Evolutionary conservation across 495 filamentous ascomycete species (phyloP).

Genomic region (Elasticomyces elasticus): DNA sequence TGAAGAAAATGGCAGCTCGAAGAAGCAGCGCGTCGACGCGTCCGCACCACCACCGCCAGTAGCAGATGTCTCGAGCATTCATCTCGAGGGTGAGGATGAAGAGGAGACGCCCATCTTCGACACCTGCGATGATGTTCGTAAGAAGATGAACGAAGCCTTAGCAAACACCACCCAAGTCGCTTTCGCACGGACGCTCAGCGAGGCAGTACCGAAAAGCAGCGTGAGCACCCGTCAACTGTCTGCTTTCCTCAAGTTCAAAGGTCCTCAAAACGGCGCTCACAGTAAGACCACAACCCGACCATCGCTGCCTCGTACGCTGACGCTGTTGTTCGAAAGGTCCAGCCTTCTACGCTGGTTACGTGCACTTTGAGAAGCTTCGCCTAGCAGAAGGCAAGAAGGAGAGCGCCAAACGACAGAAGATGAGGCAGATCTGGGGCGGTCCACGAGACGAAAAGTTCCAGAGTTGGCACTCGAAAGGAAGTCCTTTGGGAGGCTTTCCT

Average conservation of each 20-base stretch:
- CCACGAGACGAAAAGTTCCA: not conserved
- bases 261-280: constrained; percentile 36
- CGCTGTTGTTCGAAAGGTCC: not conserved
- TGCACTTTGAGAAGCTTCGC: constrained; percentile 52
- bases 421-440: constrained; percentile 39
- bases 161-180: constrained; percentile 42
- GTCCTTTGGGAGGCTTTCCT: constrained; percentile 12
- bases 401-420: constrained; percentile 40
- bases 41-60: not conserved
- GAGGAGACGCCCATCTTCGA: constrained; percentile 41
- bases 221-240: constrained; percentile 29
- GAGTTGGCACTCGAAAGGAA: not conserved
- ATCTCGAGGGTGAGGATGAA: constrained; percentile 13
- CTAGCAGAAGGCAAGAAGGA: constrained; percentile 47
- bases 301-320: not conserved
- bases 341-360: constrained; percentile 45
- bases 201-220: constrained; percentile 23
- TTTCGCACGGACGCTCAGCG: constrained; percentile 41
- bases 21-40: not conserved
- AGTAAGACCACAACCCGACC: no score
- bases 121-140: constrained; percentile 47
- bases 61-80: constrained; percentile 9
- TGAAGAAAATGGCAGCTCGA: not conserved
- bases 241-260: constrained; percentile 41
- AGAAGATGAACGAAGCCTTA: constrained; percentile 46